Conservation (phyloP, 352 stramenopile genomes). For the Phytophthora sp. region DNA sequence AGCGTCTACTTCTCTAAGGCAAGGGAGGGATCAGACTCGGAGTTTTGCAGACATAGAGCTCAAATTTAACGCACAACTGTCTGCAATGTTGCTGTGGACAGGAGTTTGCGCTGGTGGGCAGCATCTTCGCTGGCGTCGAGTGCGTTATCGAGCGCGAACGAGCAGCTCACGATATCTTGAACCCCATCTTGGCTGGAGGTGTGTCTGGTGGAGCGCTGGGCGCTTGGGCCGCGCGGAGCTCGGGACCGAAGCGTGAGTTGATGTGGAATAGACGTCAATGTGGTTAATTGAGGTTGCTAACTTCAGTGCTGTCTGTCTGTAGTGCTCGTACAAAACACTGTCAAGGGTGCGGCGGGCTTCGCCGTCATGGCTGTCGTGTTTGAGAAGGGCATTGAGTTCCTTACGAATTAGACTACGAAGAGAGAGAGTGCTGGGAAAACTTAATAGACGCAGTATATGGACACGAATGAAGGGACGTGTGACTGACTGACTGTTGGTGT, state of each 20-base stretch:
- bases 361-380: conserved; percentile 86
- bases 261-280: not conserved
- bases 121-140: conserved; percentile 82
- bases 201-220: conserved; percentile 71
- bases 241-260: conserved; percentile 65
- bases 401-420: conserved; percentile 45
- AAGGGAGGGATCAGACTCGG: conserved; percentile 3
- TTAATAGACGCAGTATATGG: conserved; percentile 34
- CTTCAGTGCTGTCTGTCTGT: conserved; percentile 8
- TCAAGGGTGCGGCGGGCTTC: conserved; percentile 80
- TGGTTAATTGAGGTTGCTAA: not conserved
- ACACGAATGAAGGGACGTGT: not conserved
- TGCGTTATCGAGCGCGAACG: conserved; percentile 87
- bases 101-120: conserved; percentile 86
- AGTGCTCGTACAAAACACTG: conserved; percentile 76
- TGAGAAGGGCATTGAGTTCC: conserved; percentile 80
- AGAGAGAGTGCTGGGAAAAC: conserved; percentile 13
- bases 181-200: conserved; percentile 76
- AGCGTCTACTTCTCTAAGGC: conserved; percentile 90
- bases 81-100: conserved; percentile 37
- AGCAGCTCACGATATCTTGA: conserved; percentile 76
- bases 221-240: conserved; percentile 69
- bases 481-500: not conserved
- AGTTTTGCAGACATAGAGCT: too few relatives aligned
- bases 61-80: too few relatives aligned